Evolutionary conservation across 768 basidiomycete species (phyloP), one percentile per base, ranked within the genome.

Genomic region (Paxillus rubicundulus): DNA sequence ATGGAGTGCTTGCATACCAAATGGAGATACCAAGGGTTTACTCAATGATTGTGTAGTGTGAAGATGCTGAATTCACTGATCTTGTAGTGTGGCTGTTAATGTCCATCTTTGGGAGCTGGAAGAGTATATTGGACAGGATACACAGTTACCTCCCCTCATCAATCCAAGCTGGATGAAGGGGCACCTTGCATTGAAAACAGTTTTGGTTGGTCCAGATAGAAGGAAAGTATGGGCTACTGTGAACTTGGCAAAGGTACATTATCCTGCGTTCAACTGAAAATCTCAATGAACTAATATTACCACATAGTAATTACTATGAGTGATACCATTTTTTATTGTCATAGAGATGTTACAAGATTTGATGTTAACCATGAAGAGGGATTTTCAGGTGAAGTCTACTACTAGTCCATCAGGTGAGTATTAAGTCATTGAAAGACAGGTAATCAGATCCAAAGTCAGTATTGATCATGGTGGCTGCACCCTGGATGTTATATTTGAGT

Each of bases 1-100:
- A 4, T 67, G 66, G 67, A 39, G 54, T 16, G 50, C 59, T 12
- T 66, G 52, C 42, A 17, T 42, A 34, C 20, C 53, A 6, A 30
- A 27, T 13, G 27, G 32, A 2, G 7, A 45, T 3, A 32, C 28
- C 8, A 9, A 38, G 14, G 30, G 28, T 2, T 18, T 46, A 4
- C 45, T 49, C 9, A 18, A 39, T 14, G 47, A 49, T 21, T n/a
- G 5, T 39, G 47, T 49, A n/a, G n/a, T n/a, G n/a, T n/a, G n/a
- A n/a, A n/a, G n/a, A n/a, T n/a, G n/a, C n/a, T n/a, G n/a, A n/a
- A n/a, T 18, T 24, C n/a, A 16, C 12, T 37, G 30, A 16, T 39
- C n/a, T 21, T 36, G 12, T 17, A 38, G 50, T 16, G 34, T 9
- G 0, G 1, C 28, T 10, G 44, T 52, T 0, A 6, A 32, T 28